These are phyloP conservation scores for Microthyrium microscopicum DNA, from an alignment of 2,329 filamentous ascomycete genomes.

Conservation along the genomic window DNA sequence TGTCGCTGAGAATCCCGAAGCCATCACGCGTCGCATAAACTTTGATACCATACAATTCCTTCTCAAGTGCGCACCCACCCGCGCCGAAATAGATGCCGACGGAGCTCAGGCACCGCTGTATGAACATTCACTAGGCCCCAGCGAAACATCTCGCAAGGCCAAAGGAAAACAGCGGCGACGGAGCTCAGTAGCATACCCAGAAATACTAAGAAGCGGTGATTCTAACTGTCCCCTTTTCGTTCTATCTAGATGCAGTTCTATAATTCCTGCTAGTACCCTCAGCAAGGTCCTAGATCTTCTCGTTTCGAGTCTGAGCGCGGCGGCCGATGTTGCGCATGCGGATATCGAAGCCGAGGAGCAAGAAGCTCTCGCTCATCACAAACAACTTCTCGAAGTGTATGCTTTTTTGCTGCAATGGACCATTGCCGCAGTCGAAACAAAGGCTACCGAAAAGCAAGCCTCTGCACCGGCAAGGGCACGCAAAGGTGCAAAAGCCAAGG, in stretches of 20 bases:
- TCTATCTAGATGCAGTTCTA: constrained; percentile 60
- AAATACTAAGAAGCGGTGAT: constrained; percentile 16
- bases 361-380: constrained; percentile 71
- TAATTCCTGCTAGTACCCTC: constrained; percentile 63
- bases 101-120: too few species aligned
- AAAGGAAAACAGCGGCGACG: too few species aligned
- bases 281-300: constrained; percentile 89
- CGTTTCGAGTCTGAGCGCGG: constrained; percentile 67
- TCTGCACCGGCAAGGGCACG: constrained; percentile 55
- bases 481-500: constrained; percentile 56
- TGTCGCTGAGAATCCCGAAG: constrained; percentile 80
- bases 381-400: constrained; percentile 82
- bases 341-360: constrained; percentile 89
- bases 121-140: constrained; percentile 14
- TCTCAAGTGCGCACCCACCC: constrained; percentile 71
- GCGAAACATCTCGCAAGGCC: constrained; percentile 16
- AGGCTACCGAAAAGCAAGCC: constrained; percentile 77
- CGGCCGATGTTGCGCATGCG: constrained; percentile 70
- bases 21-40: constrained; percentile 57
- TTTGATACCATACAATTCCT: constrained; percentile 94
- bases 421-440: constrained; percentile 82
- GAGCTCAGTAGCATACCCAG: too few species aligned
- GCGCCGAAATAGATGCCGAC: too few species aligned
- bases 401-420: constrained; percentile 92
- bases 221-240: constrained; percentile 45